These are phyloP conservation scores for Phytopythium cucurbitacearum DNA, from an alignment of 352 stramenopile species.

Conservation along the genomic window DNA sequence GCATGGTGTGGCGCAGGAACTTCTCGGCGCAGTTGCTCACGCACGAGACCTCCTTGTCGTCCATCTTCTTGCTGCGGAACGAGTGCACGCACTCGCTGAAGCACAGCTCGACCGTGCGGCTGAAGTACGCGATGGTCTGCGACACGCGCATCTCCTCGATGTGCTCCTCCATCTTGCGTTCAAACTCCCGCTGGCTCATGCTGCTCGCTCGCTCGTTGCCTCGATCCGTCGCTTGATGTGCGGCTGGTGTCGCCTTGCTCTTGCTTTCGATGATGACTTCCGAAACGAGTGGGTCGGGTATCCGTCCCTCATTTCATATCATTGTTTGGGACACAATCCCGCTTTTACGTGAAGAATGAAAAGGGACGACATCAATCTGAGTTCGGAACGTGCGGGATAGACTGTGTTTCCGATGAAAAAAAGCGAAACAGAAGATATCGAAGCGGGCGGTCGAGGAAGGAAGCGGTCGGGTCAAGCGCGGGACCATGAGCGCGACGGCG, in stretches of 20 bases:
- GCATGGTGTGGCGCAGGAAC: slow-evolving; percentile 89
- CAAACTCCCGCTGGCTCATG: slow-evolving; percentile 81
- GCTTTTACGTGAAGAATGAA: neutral
- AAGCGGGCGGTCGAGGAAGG: slow-evolving; percentile 1
- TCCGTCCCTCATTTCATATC: neutral
- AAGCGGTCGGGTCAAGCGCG: neutral
- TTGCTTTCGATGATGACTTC: slow-evolving; percentile 1
- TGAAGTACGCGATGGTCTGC: slow-evolving; percentile 88
- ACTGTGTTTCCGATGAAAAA: neutral
- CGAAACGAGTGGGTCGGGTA: slow-evolving; percentile 5
- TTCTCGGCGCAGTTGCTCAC: slow-evolving; percentile 89
- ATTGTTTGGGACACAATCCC: neutral
- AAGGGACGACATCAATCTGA: slow-evolving; percentile 2
- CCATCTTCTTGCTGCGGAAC: slow-evolving; percentile 90
- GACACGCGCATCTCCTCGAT: slow-evolving; percentile 90
- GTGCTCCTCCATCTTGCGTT: slow-evolving; percentile 89
- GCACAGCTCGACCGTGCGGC: slow-evolving; percentile 86
- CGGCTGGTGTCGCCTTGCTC: slow-evolving; percentile 4
- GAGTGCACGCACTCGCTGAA: slow-evolving; percentile 88
- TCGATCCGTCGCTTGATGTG: neutral
- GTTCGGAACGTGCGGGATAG: slow-evolving; percentile 3
- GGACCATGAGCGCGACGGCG: slow-evolving; percentile 54
- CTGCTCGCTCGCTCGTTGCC: slow-evolving; percentile 3
- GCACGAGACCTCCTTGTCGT: slow-evolving; percentile 87
- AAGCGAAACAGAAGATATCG: slow-evolving; percentile 14